Percentiles rank a stretch among this genome's conserved stretches.
Evolutionary conservation across 1,139 yeast species (phyloP).

Genomic region (Yamadazyma jaroonii): DNA sequence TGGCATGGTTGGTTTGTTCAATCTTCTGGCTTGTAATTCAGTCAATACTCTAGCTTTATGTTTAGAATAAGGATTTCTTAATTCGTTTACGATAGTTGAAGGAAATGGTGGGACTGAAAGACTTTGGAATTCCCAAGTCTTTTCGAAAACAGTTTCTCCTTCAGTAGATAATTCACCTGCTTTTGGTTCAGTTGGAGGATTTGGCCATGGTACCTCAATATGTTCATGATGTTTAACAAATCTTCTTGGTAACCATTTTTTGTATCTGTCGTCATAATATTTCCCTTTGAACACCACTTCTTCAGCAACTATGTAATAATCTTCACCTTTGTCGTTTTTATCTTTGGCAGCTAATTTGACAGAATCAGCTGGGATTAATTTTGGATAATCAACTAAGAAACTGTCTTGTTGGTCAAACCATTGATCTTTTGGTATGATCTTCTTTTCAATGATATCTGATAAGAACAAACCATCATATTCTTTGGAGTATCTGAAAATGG

Average conservation of each 20-base stretch:
- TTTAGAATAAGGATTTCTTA: constrained; percentile 70
- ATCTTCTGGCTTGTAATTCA: constrained; percentile 58
- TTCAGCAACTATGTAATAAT: constrained; percentile 71
- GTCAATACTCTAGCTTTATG: constrained; percentile 57
- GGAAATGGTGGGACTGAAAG: constrained; percentile 72
- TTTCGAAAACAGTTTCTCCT: constrained; percentile 60
- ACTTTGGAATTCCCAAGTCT: constrained; percentile 72
- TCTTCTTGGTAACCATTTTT: constrained; percentile 73
- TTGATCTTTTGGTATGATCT: constrained; percentile 55
- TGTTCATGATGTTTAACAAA: constrained; percentile 66
- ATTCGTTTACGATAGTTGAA: constrained; percentile 56
- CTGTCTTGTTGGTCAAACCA: constrained; percentile 76
- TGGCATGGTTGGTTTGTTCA: constrained; percentile 79
- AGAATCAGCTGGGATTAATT: constrained; percentile 45
- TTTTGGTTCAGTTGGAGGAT: constrained; percentile 58
- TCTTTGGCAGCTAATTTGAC: constrained; percentile 75
- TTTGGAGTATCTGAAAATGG: constrained; percentile 32
- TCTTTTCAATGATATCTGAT: constrained; percentile 35
- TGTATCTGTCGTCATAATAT: constrained; percentile 74
- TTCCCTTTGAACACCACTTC: constrained; percentile 61
- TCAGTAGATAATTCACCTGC: constrained; percentile 61
- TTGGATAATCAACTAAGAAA: constrained; percentile 67
- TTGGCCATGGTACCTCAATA: constrained; percentile 87
- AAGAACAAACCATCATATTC: constrained; percentile 33
- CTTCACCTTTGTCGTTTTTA: constrained; percentile 58